A percentile compares a stretch with the other conserved stretches of the same genome.
Conservation (phyloP, 306 rosid species). For the Sindora glabra region DNA sequence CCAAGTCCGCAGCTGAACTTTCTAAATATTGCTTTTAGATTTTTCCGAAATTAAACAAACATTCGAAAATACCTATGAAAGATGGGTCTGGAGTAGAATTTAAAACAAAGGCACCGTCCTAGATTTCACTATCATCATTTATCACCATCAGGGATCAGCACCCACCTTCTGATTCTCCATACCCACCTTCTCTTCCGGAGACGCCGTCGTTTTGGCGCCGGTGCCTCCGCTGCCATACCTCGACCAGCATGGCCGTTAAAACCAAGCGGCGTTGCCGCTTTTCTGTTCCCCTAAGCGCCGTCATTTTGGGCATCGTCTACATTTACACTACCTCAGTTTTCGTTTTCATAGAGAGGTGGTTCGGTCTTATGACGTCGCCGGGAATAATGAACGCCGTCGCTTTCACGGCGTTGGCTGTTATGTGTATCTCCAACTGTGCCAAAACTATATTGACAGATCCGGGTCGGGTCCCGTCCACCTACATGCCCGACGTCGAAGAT, state of each 20-base stretch:
- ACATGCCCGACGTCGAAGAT: slow-evolving; percentile 75
- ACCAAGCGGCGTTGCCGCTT: slow-evolving; percentile 39
- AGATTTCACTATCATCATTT: too few species aligned
- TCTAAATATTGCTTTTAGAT: too few species aligned
- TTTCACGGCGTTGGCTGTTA: slow-evolving; percentile 61
- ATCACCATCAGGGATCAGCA: background rate
- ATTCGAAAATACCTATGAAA: background rate
- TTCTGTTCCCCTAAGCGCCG: slow-evolving; percentile 64
- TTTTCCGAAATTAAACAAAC: too few species aligned
- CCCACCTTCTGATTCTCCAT: background rate
- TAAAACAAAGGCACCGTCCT: slow-evolving; percentile 18
- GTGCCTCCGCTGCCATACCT: slow-evolving; percentile 32
- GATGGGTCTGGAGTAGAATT: slow-evolving; percentile 9
- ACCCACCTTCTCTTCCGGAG: slow-evolving; percentile 21
- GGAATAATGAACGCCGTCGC: slow-evolving; percentile 70
- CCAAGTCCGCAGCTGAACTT: too few species aligned
- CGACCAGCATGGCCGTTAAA: slow-evolving; percentile 21
- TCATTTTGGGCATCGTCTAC: slow-evolving; percentile 46
- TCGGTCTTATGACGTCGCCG: slow-evolving; percentile 85
- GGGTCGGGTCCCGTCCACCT: slow-evolving; percentile 76
- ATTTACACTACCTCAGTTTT: slow-evolving; percentile 72
- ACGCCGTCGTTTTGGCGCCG: slow-evolving; percentile 75
- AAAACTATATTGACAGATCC: slow-evolving; percentile 62
- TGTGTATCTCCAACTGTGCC: slow-evolving; percentile 50
- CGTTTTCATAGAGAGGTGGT: slow-evolving; percentile 76